phyloP scores from a whole-genome alignment of 106 monocot species.

The Dioscorea dumetorum region DNA sequence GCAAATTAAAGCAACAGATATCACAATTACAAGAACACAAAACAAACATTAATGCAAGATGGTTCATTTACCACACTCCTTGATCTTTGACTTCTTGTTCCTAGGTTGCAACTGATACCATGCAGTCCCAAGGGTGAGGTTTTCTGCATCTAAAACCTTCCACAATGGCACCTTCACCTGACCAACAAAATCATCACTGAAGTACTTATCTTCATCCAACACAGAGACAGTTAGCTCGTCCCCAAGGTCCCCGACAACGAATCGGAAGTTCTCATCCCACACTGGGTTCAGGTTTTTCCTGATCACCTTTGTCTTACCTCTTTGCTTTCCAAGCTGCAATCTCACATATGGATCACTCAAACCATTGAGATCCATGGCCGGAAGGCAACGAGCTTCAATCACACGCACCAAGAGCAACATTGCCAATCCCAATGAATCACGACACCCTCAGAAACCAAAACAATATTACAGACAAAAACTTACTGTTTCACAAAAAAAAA shows the following conservation, averaged over 20 bases:
- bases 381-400: slow-evolving; percentile 60
- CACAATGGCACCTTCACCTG: slow-evolving; percentile 37
- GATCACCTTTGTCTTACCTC: slow-evolving; percentile 44
- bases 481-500: background rate
- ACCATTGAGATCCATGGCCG: slow-evolving; percentile 46
- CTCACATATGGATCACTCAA: slow-evolving; percentile 66
- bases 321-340: slow-evolving; percentile 54
- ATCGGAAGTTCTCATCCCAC: slow-evolving; percentile 79
- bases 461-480: background rate
- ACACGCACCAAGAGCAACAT: slow-evolving; percentile 66
- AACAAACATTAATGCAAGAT: background rate
- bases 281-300: slow-evolving; percentile 49
- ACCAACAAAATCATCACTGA: slow-evolving; percentile 63
- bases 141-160: slow-evolving; percentile 39
- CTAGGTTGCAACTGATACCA: slow-evolving; percentile 71
- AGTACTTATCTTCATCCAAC: slow-evolving; percentile 62
- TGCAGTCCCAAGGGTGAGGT: slow-evolving; percentile 39
- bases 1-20: no score
- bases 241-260: slow-evolving; percentile 47
- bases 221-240: slow-evolving; percentile 52
- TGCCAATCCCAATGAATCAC: background rate
- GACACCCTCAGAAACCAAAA: background rate
- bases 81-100: slow-evolving; percentile 53
- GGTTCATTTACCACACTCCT: slow-evolving; percentile 54
- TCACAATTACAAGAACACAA: no score